Percentiles rank a stretch among this genome's conserved stretches.
phyloP scores from a whole-genome alignment of 441 rosid genomes.

The Mallotus japonicus region DNA sequence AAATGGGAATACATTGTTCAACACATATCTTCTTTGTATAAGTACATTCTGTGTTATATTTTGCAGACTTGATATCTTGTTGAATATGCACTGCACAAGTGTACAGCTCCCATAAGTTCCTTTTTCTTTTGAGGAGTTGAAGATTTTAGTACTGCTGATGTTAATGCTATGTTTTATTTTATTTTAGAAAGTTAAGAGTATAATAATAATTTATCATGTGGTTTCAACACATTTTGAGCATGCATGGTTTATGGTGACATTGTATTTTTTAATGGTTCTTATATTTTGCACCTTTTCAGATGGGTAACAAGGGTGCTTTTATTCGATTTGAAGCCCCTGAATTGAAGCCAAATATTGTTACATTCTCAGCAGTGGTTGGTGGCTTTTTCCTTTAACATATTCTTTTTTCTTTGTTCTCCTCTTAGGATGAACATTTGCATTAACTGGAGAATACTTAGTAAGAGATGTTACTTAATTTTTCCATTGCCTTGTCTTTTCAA shows the following conservation, averaged over 20 bases:
- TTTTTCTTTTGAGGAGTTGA: not conserved
- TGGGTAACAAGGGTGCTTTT: slow-evolving; percentile 98
- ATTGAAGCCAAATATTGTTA: slow-evolving; percentile 83
- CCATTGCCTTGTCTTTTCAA: not conserved
- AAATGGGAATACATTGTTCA: not conserved
- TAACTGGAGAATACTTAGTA: not conserved
- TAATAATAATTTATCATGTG: not conserved
- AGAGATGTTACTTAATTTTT: not conserved
- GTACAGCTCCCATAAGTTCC: not conserved
- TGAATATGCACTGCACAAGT: not conserved
- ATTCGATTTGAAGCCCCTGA: slow-evolving; percentile 88
- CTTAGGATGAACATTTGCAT: not conserved
- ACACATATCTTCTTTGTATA: not conserved
- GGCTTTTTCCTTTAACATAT: slow-evolving; percentile 1
- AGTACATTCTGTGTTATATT: not conserved
- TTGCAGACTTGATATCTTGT: not conserved
- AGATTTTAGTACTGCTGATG: not conserved
- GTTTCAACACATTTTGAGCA: slow-evolving; percentile 1
- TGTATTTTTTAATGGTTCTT: not conserved
- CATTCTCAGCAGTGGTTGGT: slow-evolving; percentile 96
- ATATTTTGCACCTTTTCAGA: slow-evolving; percentile 45
- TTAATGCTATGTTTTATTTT: not conserved
- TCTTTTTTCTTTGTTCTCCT: not conserved
- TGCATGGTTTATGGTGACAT: slow-evolving; percentile 4
- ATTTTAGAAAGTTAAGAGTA: not conserved